phyloP scores from a whole-genome alignment of 495 filamentous ascomycete species.

The Physcia stellaris region DNA sequence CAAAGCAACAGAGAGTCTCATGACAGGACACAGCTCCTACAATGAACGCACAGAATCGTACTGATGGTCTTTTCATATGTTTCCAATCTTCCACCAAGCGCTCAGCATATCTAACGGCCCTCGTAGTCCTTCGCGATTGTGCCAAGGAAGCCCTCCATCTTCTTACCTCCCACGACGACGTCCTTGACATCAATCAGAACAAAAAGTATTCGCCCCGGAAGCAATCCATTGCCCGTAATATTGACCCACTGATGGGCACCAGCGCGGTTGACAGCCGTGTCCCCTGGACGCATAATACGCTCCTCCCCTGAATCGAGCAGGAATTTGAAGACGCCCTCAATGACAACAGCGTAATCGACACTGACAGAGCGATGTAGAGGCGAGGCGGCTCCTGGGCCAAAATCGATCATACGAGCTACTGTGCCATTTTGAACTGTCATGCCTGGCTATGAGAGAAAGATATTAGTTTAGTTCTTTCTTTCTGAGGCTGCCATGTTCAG shows the following conservation, averaged over 20 bases:
- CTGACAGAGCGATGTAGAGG: conserved; percentile 57
- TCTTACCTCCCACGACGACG: neutral
- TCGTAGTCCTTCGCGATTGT: too few species aligned
- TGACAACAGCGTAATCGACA: conserved; percentile 61
- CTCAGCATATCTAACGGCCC: too few species aligned
- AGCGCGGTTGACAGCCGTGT: conserved; percentile 49
- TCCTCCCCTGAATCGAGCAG: conserved; percentile 46
- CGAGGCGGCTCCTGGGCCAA: conserved; percentile 10
- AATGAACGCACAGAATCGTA: too few species aligned
- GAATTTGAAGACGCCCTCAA: conserved; percentile 60
- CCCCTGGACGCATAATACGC: conserved; percentile 41
- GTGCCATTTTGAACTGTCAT: conserved; percentile 17
- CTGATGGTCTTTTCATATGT: too few species aligned
- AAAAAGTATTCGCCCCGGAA: conserved; percentile 49
- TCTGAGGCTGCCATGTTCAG: too few species aligned
- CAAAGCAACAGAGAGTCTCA: too few species aligned
- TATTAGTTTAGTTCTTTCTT: too few species aligned
- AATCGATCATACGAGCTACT: conserved; percentile 18
- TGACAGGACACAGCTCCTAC: too few species aligned
- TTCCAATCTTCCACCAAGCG: too few species aligned
- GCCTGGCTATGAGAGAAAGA: too few species aligned
- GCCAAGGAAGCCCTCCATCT: neutral
- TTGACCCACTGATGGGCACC: conserved; percentile 62
- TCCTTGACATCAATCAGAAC: conserved; percentile 22
- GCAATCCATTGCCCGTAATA: conserved; percentile 29